These are phyloP conservation scores for Agaricus sinodeliciosus DNA, from an alignment of 768 basidiomycete species.

Conservation along the genomic window DNA sequence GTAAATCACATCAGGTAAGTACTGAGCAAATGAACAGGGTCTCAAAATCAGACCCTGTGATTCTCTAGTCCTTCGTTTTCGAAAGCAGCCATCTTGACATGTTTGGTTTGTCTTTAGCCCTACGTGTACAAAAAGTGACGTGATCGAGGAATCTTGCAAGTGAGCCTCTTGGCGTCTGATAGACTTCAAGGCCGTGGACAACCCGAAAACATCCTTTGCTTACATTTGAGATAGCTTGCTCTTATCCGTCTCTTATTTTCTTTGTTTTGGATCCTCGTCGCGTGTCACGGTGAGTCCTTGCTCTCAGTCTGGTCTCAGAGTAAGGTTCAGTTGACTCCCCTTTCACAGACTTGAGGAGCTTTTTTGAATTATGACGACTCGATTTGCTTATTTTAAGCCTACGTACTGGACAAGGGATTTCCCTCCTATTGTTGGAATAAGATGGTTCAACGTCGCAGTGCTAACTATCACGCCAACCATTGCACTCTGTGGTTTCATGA, in stretches of 20 bases:
- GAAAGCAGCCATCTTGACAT: background rate
- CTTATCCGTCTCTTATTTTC: no score
- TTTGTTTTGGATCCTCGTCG: no score
- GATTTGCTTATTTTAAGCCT: background rate
- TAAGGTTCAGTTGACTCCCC: background rate
- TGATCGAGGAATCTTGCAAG: background rate
- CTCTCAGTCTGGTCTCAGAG: background rate
- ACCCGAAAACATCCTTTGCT: background rate
- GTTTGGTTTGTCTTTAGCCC: background rate
- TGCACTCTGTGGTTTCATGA: conserved; percentile 60
- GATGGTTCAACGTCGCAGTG: conserved; percentile 74
- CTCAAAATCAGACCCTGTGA: background rate
- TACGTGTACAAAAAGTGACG: background rate
- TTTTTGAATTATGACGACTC: background rate
- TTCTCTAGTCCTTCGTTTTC: background rate
- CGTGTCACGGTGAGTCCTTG: background rate
- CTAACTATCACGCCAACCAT: conserved; percentile 66
- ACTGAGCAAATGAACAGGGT: background rate
- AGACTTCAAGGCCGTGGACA: background rate
- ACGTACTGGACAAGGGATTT: conserved; percentile 22
- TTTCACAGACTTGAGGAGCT: background rate
- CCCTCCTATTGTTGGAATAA: conserved; percentile 47
- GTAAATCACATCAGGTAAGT: background rate
- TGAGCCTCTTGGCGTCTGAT: background rate
- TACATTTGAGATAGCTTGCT: no score